Evolutionary conservation across 2,329 filamentous ascomycete genomes (phyloP).

Genomic region (Arthroderma uncinatum): DNA sequence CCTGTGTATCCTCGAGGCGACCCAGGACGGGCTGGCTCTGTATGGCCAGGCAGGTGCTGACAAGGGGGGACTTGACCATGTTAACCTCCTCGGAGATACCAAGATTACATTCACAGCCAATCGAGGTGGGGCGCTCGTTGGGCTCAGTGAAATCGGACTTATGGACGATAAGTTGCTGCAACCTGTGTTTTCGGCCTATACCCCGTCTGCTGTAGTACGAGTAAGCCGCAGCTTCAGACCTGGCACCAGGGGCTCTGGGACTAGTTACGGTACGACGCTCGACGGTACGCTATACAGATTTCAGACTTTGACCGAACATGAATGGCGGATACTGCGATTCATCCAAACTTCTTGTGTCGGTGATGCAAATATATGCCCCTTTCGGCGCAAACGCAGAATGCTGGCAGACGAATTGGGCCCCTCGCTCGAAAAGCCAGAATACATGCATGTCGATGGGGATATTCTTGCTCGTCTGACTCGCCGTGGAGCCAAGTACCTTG

Average conservation of each 20-base stretch:
- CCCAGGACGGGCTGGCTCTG: constrained; percentile 24
- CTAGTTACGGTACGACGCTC: constrained; percentile 53
- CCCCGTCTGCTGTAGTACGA: constrained; percentile 27
- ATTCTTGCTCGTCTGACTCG: constrained; percentile 47
- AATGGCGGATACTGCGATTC: constrained; percentile 60
- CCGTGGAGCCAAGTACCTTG: constrained; percentile 26
- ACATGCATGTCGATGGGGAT: constrained; percentile 59
- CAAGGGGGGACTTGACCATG: constrained; percentile 26
- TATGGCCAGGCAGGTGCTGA: constrained; percentile 27
- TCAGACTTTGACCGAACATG: constrained; percentile 49
- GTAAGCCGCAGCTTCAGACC: constrained; percentile 15
- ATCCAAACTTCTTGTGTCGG: constrained; percentile 56
- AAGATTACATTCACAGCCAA: constrained; percentile 41
- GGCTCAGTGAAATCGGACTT: constrained; percentile 22
- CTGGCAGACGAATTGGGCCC: constrained; percentile 31
- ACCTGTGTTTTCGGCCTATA: constrained; percentile 22
- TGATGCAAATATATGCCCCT: constrained; percentile 42
- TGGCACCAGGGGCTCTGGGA: constrained; percentile 11
- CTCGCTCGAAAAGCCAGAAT: constrained; percentile 31
- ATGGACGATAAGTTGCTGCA: constrained; percentile 25
- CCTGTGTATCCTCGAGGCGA: constrained; percentile 38
- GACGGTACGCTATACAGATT: constrained; percentile 63
- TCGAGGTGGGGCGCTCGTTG: constrained; percentile 42
- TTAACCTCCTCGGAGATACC: constrained; percentile 30
- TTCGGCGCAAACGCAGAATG: constrained; percentile 27